These are phyloP conservation scores for Rauvolfia tetraphylla DNA, from an alignment of 257 asterid genomes.

Conservation along the genomic window DNA sequence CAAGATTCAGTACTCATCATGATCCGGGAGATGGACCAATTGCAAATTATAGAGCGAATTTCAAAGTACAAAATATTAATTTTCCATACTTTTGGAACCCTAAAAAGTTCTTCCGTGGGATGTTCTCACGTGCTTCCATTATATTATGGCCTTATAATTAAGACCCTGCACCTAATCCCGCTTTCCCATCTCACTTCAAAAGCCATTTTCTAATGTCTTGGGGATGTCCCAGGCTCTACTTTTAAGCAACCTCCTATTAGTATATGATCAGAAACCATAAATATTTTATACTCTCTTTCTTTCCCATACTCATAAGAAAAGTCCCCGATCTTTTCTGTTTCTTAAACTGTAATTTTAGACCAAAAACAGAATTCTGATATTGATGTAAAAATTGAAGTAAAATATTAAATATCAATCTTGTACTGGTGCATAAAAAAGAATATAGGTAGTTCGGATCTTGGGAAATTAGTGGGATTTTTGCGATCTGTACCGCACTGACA, in stretches of 20 bases:
- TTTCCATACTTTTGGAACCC: neutral
- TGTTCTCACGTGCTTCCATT: conserved; percentile 12
- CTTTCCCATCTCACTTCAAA: neutral
- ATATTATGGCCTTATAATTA: conserved; percentile 4
- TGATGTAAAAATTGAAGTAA: too few relatives aligned
- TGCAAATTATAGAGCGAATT: neutral
- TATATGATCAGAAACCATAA: too few relatives aligned
- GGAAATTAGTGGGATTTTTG: too few relatives aligned
- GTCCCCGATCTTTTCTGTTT: neutral
- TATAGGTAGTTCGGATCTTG: too few relatives aligned
- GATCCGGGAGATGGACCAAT: neutral
- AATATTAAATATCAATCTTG: too few relatives aligned
- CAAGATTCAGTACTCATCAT: neutral
- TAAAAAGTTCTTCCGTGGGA: neutral
- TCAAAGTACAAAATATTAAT: neutral
- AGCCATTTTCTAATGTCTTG: neutral
- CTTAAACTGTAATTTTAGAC: too few relatives aligned
- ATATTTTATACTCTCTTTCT: too few relatives aligned
- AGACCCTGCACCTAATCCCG: conserved; percentile 1
- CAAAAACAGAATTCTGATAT: too few relatives aligned
- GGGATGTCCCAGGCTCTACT: conserved; percentile 3
- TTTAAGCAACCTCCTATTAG: neutral
- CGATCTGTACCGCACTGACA: too few relatives aligned
- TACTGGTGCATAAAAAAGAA: too few relatives aligned
- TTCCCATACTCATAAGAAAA: too few relatives aligned